Conservation (phyloP, 805 yeast species). For the Tetrapisispora taiwanensis region DNA sequence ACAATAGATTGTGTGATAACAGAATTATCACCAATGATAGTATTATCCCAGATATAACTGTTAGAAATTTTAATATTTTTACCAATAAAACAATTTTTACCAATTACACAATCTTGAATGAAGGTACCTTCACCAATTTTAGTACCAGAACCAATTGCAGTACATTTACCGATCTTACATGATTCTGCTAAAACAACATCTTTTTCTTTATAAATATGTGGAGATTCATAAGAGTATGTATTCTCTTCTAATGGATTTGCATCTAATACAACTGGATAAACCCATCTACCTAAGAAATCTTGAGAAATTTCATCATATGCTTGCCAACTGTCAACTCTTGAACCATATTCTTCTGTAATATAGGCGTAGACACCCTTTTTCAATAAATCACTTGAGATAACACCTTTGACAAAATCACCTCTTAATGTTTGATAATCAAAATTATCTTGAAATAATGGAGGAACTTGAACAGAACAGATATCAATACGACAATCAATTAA, state of each 20-base stretch:
- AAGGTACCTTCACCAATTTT: conserved; percentile 64
- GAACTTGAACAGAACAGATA: conserved; percentile 89
- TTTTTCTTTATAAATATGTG: conserved; percentile 81
- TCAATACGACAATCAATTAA: conserved; percentile 94
- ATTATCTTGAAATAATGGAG: conserved; percentile 91
- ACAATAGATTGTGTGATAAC: conserved; percentile 54
- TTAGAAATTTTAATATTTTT: conserved; percentile 58
- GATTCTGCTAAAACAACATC: conserved; percentile 87
- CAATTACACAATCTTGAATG: conserved; percentile 66
- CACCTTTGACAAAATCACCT: conserved; percentile 83
- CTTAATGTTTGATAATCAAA: conserved; percentile 87
- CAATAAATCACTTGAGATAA: conserved; percentile 77
- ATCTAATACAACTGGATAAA: conserved; percentile 87
- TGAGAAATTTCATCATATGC: conserved; percentile 87
- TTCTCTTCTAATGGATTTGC: conserved; percentile 62
- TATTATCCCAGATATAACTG: conserved; percentile 83
- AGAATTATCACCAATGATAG: conserved; percentile 56
- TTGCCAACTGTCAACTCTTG: conserved; percentile 91
- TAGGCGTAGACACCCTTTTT: conserved; percentile 88
- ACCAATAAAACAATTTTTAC: conserved; percentile 80
- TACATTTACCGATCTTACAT: conserved; percentile 71
- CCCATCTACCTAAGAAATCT: conserved; percentile 84
- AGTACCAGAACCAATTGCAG: conserved; percentile 73
- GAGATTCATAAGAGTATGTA: conserved; percentile 68
- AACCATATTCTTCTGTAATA: conserved; percentile 75